Conservation (phyloP, 1,139 yeast species). For the Candida dubliniensis region DNA sequence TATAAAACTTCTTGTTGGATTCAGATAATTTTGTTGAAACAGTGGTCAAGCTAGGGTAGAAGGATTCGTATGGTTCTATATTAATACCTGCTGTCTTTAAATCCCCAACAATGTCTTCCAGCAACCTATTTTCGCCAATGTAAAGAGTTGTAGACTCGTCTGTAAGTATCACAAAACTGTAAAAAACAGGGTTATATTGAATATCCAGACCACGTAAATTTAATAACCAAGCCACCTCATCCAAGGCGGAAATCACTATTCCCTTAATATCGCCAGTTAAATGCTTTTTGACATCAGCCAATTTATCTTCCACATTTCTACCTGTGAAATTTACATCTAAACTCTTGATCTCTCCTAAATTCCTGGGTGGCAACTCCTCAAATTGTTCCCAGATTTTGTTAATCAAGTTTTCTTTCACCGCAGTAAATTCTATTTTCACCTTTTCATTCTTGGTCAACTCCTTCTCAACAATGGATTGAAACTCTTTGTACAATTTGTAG, state of each 20-base stretch:
- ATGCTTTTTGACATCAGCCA: constrained; percentile 44
- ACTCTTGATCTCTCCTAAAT: constrained; percentile 37
- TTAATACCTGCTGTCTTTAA: constrained; percentile 41
- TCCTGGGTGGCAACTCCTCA: constrained; percentile 49
- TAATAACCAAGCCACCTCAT: constrained; percentile 91
- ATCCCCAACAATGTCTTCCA: constrained; percentile 30
- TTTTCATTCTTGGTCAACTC: constrained; percentile 22
- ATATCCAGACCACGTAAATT: constrained; percentile 80
- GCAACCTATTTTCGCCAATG: constrained; percentile 31
- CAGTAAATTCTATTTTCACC: constrained; percentile 57
- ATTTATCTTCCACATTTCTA: constrained; percentile 43
- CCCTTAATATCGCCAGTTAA: constrained; percentile 44
- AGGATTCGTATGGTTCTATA: constrained; percentile 52
- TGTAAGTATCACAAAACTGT: constrained; percentile 68
- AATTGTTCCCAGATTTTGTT: constrained; percentile 71
- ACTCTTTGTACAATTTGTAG: constrained; percentile 35
- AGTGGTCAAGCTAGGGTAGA: constrained; percentile 54
- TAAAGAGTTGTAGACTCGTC: constrained; percentile 55
- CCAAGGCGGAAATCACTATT: constrained; percentile 66
- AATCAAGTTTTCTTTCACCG: constrained; percentile 69
- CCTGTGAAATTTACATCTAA: constrained; percentile 52
- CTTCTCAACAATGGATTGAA: constrained; percentile 23
- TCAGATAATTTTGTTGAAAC: constrained; percentile 43
- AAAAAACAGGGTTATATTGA: constrained; percentile 89
- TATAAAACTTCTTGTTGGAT: constrained; percentile 46